Evolutionary conservation across 306 rosid species (phyloP), one percentile per base, ranked within the genome.

Genomic region (Sechiopsis laciniata): DNA sequence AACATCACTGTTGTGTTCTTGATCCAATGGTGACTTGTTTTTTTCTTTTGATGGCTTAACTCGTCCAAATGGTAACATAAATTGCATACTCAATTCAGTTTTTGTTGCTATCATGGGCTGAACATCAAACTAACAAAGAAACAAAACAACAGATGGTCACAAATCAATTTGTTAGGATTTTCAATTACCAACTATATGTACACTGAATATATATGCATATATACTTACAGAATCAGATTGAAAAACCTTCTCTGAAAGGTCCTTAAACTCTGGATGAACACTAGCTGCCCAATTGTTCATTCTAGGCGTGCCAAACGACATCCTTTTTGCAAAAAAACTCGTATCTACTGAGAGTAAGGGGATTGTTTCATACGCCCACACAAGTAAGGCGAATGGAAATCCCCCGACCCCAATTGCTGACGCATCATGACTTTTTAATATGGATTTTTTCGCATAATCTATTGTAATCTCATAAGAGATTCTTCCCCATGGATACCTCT

Each of bases 401-500:
- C 66, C 66, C 0, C 45, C 66, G 2, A 60, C 7, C 20, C 66
- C 66, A 26, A 60, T 14, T 60, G 66, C 66, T 7, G 42, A 13
- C 7, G 45, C 66, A 26, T 60, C 45, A 26, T 26, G 7, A 9
- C 66, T 60, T 60, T 60, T 60, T 26, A 59, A 37, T 37, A 42
- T 60, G 45, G 66, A 19, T 6, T 7, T 60, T 26, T 60, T 60
- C 19, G 29, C 66, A 60, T 13, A 60, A 26, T 60, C 66, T 13
- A 60, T 7, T 14, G 66, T 60, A 13, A 60, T 60, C 66, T 60
- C 66, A 26, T 60, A 60, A 60, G 66, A 60, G 66, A 60, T 7
- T 60, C 66, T 26, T 37, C 66, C 66, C 66, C 66, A 60, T 60
- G 66, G 66, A 60, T 60, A 60, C 11, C 45, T 29, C 10, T 60